phyloP scores from a whole-genome alignment of 257 asterid genomes.

The Solanum piurae region DNA sequence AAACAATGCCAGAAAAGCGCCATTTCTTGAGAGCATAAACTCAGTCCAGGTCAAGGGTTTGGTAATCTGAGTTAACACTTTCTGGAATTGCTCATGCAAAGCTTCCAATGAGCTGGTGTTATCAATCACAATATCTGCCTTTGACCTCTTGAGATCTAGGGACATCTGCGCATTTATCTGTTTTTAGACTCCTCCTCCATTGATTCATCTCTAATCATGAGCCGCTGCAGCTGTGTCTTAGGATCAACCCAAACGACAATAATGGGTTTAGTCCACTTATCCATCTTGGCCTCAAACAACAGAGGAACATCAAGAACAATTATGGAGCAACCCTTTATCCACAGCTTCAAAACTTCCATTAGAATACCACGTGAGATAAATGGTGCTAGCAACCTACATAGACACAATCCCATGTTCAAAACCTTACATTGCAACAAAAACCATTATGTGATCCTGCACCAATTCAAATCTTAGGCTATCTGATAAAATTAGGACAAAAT shows the following conservation, averaged over 20 bases:
- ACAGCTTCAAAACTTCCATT: slow-evolving; percentile 57
- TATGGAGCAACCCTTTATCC: slow-evolving; percentile 60
- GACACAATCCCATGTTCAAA: no score
- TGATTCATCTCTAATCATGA: slow-evolving; percentile 63
- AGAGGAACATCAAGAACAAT: slow-evolving; percentile 91
- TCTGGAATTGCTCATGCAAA: slow-evolving; percentile 42
- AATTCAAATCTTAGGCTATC: no score
- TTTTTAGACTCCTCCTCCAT: slow-evolving; percentile 59
- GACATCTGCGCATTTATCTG: slow-evolving; percentile 84
- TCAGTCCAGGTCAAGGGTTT: slow-evolving; percentile 82
- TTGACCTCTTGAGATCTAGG: slow-evolving; percentile 59
- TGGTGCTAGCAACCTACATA: slow-evolving; percentile 71
- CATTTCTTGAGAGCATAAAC: slow-evolving; percentile 67
- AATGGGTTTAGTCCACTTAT: slow-evolving; percentile 76
- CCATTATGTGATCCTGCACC: no score
- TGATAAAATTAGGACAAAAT: no score
- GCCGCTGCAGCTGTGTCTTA: slow-evolving; percentile 74
- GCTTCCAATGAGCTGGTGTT: slow-evolving; percentile 64
- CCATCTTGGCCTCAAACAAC: slow-evolving; percentile 83
- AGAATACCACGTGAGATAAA: slow-evolving; percentile 65
- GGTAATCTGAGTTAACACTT: slow-evolving; percentile 38
- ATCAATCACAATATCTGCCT: slow-evolving; percentile 65
- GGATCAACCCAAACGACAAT: slow-evolving; percentile 86
- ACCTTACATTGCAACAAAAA: no score
- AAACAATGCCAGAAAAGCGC: slow-evolving; percentile 45